Evolutionary conservation across 177 flowering plant genomes (phyloP).

Genomic region (Telopea speciosissima): DNA sequence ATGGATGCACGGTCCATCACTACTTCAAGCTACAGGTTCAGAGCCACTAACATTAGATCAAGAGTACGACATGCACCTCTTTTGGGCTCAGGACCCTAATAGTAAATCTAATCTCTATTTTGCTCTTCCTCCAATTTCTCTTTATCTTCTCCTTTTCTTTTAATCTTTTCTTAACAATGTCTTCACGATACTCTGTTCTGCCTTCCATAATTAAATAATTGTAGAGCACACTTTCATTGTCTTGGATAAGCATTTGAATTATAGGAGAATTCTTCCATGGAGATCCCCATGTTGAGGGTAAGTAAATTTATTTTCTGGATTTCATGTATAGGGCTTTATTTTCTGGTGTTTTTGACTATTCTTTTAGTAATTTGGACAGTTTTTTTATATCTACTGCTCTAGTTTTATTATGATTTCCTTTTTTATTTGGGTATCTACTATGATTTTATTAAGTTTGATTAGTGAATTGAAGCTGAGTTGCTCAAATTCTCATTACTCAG

Average conservation of each 20-base stretch:
- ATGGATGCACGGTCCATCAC: constrained; percentile 87
- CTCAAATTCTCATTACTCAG: too few species aligned
- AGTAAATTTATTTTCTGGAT: constrained; percentile 1
- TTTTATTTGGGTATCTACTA: too few species aligned
- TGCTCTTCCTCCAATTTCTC: neutral
- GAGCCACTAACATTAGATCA: constrained; percentile 82
- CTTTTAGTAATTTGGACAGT: too few species aligned
- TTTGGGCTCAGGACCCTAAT: constrained; percentile 83
- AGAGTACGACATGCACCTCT: constrained; percentile 78
- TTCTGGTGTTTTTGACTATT: neutral
- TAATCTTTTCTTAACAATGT: neutral
- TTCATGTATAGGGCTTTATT: neutral
- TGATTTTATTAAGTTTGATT: too few species aligned
- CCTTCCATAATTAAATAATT: neutral
- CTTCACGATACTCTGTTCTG: neutral
- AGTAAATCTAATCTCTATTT: constrained; percentile 32
- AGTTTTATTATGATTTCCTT: too few species aligned
- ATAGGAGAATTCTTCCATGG: constrained; percentile 58
- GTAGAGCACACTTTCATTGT: constrained; percentile 90
- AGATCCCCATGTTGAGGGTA: constrained; percentile 82
- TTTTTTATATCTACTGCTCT: too few species aligned
- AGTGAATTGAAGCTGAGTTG: too few species aligned
- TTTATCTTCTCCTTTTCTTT: neutral
- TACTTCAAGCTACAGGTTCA: constrained; percentile 83
- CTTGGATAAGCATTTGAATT: constrained; percentile 63